Conservation (phyloP, 305 asterid genomes). For the Fraxinus velutina region DNA sequence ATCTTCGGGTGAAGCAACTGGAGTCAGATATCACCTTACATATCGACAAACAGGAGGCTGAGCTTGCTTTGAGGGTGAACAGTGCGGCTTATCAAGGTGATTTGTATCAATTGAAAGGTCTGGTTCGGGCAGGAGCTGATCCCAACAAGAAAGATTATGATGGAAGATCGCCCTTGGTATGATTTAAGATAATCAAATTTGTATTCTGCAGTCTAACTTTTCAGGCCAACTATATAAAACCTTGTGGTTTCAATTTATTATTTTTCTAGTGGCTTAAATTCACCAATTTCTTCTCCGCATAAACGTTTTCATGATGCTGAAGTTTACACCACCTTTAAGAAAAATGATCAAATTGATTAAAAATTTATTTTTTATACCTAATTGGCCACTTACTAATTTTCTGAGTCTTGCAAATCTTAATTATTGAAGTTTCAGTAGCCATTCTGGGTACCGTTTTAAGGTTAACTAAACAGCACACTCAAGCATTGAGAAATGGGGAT, state of each 20-base stretch:
- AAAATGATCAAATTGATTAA: not conserved
- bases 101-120: slow-evolving; percentile 62
- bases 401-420: not conserved
- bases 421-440: not conserved
- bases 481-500: not conserved
- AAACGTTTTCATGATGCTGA: not conserved
- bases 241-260: not conserved
- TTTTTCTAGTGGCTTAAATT: not conserved
- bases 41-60: slow-evolving; percentile 77
- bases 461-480: not conserved
- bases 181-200: slow-evolving; percentile 5
- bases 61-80: slow-evolving; percentile 80
- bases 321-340: not conserved
- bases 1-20: slow-evolving; percentile 61
- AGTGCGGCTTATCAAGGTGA: slow-evolving; percentile 79
- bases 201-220: not conserved
- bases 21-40: slow-evolving; percentile 71
- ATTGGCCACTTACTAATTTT: not conserved
- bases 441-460: not conserved
- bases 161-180: slow-evolving; percentile 82
- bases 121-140: slow-evolving; percentile 86
- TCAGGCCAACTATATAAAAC: not conserved
- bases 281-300: not conserved
- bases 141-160: slow-evolving; percentile 76
- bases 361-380: not conserved